Percentiles rank a stretch among this genome's conserved stretches.
These are phyloP conservation scores for Cymodocea nodosa DNA, from an alignment of 116 monocot species.

Conservation along the genomic window DNA sequence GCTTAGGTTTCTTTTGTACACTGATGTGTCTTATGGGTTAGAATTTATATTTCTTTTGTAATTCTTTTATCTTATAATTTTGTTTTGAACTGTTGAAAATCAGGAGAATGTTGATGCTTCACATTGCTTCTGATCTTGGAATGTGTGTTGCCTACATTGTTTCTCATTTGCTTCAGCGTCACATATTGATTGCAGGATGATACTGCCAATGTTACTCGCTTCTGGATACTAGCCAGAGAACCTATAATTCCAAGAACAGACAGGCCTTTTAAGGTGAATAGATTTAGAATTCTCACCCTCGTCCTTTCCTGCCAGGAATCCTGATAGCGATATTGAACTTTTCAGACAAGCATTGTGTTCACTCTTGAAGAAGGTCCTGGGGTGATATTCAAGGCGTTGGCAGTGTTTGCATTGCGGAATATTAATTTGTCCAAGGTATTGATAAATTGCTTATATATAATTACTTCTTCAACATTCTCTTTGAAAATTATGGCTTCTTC, in stretches of 20 bases:
- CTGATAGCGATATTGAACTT: not conserved
- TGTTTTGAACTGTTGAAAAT: too few species aligned
- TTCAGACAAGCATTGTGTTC: conserved; percentile 75
- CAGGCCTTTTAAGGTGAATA: conserved; percentile 57
- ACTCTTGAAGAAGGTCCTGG: conserved; percentile 74
- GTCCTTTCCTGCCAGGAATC: not conserved
- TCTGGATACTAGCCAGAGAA: conserved; percentile 51
- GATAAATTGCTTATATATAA: not conserved
- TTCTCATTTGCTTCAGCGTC: not conserved
- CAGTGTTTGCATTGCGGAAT: conserved; percentile 50
- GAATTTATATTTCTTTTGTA: not conserved
- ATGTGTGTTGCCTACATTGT: not conserved
- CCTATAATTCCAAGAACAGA: conserved; percentile 54
- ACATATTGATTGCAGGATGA: conserved; percentile 33
- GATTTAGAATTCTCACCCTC: conserved; percentile 1
- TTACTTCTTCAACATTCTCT: not conserved
- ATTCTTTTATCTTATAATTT: too few species aligned
- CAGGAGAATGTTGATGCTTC: not conserved
- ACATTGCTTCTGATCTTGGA: not conserved
- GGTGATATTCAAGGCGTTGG: conserved; percentile 57
- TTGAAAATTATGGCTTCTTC: not conserved
- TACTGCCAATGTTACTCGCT: conserved; percentile 37
- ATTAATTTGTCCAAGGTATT: conserved; percentile 60
- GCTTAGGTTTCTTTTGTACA: not conserved
- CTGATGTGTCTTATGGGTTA: not conserved